A percentile compares a stretch with the other conserved stretches of the same genome.
These are phyloP conservation scores for Eryngium alpinum DNA, from an alignment of 140 eudicot species.

Conservation along the genomic window DNA sequence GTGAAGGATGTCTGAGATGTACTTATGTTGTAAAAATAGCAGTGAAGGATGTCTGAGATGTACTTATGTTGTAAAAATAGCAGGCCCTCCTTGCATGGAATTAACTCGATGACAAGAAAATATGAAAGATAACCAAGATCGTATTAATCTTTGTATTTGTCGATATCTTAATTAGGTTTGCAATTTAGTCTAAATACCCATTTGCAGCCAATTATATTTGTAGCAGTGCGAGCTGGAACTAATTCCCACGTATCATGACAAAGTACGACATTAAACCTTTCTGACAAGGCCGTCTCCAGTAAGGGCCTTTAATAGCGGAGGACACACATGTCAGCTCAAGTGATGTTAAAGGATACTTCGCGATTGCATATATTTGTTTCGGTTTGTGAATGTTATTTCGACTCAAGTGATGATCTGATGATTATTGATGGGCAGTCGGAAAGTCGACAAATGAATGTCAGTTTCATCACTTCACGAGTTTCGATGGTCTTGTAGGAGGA, in stretches of 20 bases:
- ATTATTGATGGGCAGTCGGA: no score
- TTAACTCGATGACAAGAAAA: no score
- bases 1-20: neutral
- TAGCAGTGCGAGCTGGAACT: neutral
- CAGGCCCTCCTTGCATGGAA: no score
- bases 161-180: neutral
- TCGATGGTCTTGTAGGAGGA: neutral
- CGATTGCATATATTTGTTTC: neutral
- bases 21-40: no score
- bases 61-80: no score
- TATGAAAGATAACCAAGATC: no score
- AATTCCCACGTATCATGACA: no score
- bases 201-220: neutral
- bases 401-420: neutral
- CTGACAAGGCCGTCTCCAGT: neutral
- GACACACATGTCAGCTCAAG: neutral
- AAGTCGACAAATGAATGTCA: no score
- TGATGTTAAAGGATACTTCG: neutral
- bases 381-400: neutral
- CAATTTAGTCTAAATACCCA: neutral
- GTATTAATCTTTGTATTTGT: neutral
- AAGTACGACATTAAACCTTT: neutral
- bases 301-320: neutral
- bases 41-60: neutral
- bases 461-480: neutral